Evolutionary conservation across 192 early-diverging fungal genomes (phyloP).

Genomic region (Chytriomyces hyalinus): DNA sequence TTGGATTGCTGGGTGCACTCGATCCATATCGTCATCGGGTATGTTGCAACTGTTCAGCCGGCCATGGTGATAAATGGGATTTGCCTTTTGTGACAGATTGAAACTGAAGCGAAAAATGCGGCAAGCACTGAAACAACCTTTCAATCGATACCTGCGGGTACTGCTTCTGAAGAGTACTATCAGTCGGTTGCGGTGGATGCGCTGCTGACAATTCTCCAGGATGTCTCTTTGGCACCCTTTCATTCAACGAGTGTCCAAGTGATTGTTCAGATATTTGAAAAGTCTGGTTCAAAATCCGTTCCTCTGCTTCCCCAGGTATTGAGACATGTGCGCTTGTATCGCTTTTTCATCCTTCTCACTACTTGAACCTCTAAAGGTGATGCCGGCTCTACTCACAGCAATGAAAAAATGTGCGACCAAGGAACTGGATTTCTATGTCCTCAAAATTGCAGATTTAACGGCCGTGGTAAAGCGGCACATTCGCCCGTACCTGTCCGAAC

Average conservation of each 20-base stretch:
- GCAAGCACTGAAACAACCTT: slow-evolving; percentile 2
- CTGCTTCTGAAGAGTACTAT: slow-evolving; percentile 80
- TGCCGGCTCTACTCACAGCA: slow-evolving; percentile 65
- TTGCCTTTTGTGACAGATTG: slow-evolving; percentile 2
- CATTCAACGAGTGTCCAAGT: slow-evolving; percentile 77
- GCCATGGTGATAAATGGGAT: slow-evolving; percentile 4
- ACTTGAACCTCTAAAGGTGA: slow-evolving; percentile 6
- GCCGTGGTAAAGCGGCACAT: slow-evolving; percentile 76
- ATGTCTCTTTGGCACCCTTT: slow-evolving; percentile 66
- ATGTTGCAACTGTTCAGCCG: not conserved
- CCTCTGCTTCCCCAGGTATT: slow-evolving; percentile 72
- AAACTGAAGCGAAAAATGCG: slow-evolving; percentile 10
- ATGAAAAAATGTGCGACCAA: slow-evolving; percentile 69
- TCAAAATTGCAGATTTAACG: slow-evolving; percentile 72
- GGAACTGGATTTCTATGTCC: slow-evolving; percentile 79
- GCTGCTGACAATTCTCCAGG: slow-evolving; percentile 78
- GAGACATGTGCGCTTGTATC: not conserved
- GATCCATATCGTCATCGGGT: slow-evolving; percentile 71
- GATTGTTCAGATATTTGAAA: slow-evolving; percentile 81
- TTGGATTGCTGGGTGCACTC: slow-evolving; percentile 84
- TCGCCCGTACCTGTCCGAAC: slow-evolving; percentile 71
- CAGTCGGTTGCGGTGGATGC: slow-evolving; percentile 78
- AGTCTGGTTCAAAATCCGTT: slow-evolving; percentile 70
- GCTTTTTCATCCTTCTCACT: not conserved
- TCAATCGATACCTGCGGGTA: slow-evolving; percentile 46